Evolutionary conservation across 768 basidiomycete species (phyloP), one percentile per base, ranked within the genome.

Genomic region (Kockovaella imperatae): DNA sequence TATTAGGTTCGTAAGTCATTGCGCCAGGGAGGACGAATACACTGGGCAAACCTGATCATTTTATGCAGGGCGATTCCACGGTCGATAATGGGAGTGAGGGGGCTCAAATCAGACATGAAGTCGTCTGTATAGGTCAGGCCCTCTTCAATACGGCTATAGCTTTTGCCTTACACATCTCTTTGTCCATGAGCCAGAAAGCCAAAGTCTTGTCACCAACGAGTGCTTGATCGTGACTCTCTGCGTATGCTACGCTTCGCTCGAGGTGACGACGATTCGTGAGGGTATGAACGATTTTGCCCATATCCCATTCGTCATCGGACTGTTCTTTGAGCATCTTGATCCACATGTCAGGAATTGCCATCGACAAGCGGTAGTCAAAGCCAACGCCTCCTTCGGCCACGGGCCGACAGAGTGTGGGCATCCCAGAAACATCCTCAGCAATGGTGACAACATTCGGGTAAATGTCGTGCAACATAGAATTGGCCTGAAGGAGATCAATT

Each of bases 291-390:
- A 97, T 90, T 67, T 84, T 79, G 41, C 75, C 80, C 60, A 99
- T 75, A 41, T 93, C 78, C 95, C 95, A 99, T 34, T 83, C 78
- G 52, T 83, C 79, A 68, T 99, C 95, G 2, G 72, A 54, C 65
- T 80, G 80, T 74, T 99, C 95, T 70, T 97, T 99, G 58, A 97
- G 79, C 23, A 97, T 77, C 73, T 99, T 97, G 76, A 99, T 99
- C 89, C 90, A 99, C 90, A 93, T 96, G 72, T 99, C 95, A 2
- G 95, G 95, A 43, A 99, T 79, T 18, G 95, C 95, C 95, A 97
- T 99, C 24, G 89, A 88, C 38, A 99, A 76, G 26, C 95, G 84
- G 72, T 96, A 99, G 74, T 99, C 95, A 73, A 97, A 99, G 3
- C 93, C 95, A 43, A 99, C 76, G 13, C 95, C 95, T 38, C 93